Evolutionary conservation across 176 grass and related monocot genomes (phyloP), one percentile per base, ranked within the genome.

Genomic region (Oryza meyeriana): DNA sequence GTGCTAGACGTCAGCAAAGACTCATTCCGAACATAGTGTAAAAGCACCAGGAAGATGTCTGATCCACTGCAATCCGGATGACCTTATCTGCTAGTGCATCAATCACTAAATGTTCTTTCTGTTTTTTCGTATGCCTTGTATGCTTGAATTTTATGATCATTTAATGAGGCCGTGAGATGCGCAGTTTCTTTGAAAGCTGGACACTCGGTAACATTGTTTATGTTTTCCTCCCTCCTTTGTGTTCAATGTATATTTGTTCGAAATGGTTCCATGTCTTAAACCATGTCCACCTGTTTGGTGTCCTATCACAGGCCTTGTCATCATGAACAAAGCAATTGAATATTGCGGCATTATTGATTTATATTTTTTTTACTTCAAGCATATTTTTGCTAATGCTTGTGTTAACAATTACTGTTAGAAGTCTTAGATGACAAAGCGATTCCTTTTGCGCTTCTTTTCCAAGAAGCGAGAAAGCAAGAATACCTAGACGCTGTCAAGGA

Each of bases 401-500:
- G 29, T 73, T 61, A 25, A 44, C 0, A 16, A 47, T 72, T 14
- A n/a, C 39, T 66, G 20, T 69, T 76, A 65, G 45, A 47, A 24
- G 1, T 6, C 8, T 20, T 79, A 38, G 64, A 39, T 55, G 67
- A 40, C 4, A 48, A 61, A 18, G 50, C 69, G 45, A n/a, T 85
- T 5, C 64, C n/a, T 76, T 40, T 29, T 92, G 74, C 85, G 95
- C 91, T 48, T 99, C 81, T 87, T 99, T 86, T 93, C 96, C 77
- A 93, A 93, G 76, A 91, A 99, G 59, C 87, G 82, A 99, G 66
- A 84, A 99, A 75, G 69, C 96, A 93, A 24, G 96, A 99, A 73
- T 95, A 99, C 75, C 62, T 66, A 9, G 93, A 92, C 74, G 90
- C 96, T 34, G 77, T 99, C 30, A 94, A 91, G 87, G 87, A 83